phyloP scores from a whole-genome alignment of 371 early-diverging fungal genomes.

The Mortierella polycephala region DNA sequence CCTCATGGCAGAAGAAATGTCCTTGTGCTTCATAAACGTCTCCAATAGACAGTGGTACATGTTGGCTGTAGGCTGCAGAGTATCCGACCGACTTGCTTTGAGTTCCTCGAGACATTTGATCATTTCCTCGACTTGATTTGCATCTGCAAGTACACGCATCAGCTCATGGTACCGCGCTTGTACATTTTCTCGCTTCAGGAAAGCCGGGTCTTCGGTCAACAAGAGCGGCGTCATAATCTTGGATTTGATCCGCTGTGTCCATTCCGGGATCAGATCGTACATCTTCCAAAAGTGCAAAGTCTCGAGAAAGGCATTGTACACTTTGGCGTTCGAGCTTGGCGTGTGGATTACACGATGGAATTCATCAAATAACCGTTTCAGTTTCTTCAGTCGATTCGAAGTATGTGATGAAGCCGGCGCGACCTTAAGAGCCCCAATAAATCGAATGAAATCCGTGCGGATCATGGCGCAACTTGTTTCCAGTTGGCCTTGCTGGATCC shows the following conservation, averaged over 20 bases:
- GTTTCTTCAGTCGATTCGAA: constrained; percentile 2
- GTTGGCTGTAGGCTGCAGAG: constrained; percentile 38
- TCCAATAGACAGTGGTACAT: constrained; percentile 34
- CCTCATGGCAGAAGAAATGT: constrained; percentile 23
- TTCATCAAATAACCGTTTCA: constrained; percentile 41
- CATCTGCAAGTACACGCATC: constrained; percentile 26
- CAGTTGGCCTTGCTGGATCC: not conserved
- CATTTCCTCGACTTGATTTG: constrained; percentile 28
- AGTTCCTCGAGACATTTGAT: constrained; percentile 41
- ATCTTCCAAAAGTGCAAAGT: constrained; percentile 42
- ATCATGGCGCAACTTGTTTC: constrained; percentile 1
- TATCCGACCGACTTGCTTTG: constrained; percentile 19
- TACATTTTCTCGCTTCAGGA: constrained; percentile 4
- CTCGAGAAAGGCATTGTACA: constrained; percentile 30
- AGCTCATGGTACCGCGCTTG: constrained; percentile 48
- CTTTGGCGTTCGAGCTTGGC: constrained; percentile 35
- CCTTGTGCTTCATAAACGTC: constrained; percentile 15
- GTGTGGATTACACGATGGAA: constrained; percentile 26
- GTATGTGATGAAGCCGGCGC: constrained; percentile 4
- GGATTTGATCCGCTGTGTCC: constrained; percentile 29
- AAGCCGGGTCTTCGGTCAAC: not conserved
- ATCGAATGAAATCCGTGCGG: constrained; percentile 30
- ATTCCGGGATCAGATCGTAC: constrained; percentile 20
- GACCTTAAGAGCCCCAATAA: constrained; percentile 27
- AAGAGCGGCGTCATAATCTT: constrained; percentile 4